Evolutionary conservation across 306 rosid species (phyloP).

Genomic region (Dalbergia oliveri): DNA sequence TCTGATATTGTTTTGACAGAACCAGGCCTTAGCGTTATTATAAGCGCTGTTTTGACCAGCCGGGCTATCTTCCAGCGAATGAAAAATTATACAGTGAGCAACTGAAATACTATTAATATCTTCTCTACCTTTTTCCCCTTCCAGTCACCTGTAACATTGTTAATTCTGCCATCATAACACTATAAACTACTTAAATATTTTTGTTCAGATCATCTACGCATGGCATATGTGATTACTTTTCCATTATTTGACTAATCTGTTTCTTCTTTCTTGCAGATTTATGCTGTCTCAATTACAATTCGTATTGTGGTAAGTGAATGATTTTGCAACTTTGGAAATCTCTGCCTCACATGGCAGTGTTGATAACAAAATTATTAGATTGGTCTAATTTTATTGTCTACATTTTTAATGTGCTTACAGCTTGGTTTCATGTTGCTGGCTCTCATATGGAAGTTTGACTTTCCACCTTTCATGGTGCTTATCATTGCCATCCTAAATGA

Average conservation of each 20-base stretch:
- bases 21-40: slow-evolving; percentile 96
- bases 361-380: slow-evolving; percentile 17
- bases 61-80: slow-evolving; percentile 98
- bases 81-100: slow-evolving; percentile 95
- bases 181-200: slow-evolving; percentile 2
- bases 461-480: slow-evolving; percentile 99
- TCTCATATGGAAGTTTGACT: slow-evolving; percentile 92
- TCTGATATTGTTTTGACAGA: slow-evolving; percentile 97
- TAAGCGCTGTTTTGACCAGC: slow-evolving; percentile 98
- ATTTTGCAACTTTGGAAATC: slow-evolving; percentile 30
- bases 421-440: slow-evolving; percentile 99
- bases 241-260: slow-evolving; percentile 24
- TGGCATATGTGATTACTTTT: slow-evolving; percentile 2
- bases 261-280: slow-evolving; percentile 70
- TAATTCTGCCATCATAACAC: background rate
- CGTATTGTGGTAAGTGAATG: slow-evolving; percentile 88
- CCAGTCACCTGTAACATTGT: background rate
- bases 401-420: slow-evolving; percentile 62
- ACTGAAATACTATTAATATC: slow-evolving; percentile 26
- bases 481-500: slow-evolving; percentile 96
- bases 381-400: slow-evolving; percentile 35
- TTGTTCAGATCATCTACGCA: background rate
- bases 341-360: slow-evolving; percentile 9
- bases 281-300: slow-evolving; percentile 97
- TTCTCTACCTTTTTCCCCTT: background rate